A percentile compares a stretch with the other conserved stretches of the same genome.
phyloP scores from a whole-genome alignment of 768 basidiomycete genomes.

The Lactarius sp. region DNA sequence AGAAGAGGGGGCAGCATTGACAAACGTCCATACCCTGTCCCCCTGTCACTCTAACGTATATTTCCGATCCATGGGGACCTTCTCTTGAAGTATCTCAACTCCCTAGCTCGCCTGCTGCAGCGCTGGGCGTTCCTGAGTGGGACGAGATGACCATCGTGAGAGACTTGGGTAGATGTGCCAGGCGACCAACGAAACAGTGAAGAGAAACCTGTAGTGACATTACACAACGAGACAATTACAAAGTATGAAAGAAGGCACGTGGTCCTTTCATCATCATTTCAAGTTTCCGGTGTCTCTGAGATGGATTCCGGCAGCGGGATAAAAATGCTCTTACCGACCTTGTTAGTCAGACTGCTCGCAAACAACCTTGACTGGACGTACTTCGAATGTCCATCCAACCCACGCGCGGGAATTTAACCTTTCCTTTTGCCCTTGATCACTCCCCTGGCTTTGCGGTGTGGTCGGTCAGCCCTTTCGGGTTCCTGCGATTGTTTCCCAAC shows the following conservation, averaged over 20 bases:
- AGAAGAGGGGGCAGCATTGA: background rate
- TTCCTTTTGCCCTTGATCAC: background rate
- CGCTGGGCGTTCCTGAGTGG: background rate
- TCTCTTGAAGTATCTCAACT: conserved; percentile 22
- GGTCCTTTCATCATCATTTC: too few species aligned
- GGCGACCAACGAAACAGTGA: too few species aligned
- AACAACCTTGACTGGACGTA: too few species aligned
- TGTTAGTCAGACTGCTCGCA: too few species aligned
- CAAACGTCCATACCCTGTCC: background rate
- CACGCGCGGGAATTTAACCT: background rate
- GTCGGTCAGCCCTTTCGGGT: background rate
- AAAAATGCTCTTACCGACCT: background rate
- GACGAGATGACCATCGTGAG: too few species aligned
- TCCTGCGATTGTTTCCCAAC: background rate
- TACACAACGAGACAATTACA: background rate
- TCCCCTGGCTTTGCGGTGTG: background rate
- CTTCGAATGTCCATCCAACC: background rate
- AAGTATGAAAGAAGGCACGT: background rate
- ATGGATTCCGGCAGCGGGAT: background rate
- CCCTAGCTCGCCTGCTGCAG: background rate
- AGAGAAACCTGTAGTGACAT: too few species aligned
- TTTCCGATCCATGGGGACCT: conserved; percentile 16
- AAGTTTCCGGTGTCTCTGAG: background rate
- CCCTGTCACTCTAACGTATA: conserved; percentile 17
- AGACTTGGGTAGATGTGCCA: too few species aligned